A percentile compares a stretch with the other conserved stretches of the same genome.
phyloP scores from a whole-genome alignment of 306 rosid genomes.

The Delonix regia region DNA sequence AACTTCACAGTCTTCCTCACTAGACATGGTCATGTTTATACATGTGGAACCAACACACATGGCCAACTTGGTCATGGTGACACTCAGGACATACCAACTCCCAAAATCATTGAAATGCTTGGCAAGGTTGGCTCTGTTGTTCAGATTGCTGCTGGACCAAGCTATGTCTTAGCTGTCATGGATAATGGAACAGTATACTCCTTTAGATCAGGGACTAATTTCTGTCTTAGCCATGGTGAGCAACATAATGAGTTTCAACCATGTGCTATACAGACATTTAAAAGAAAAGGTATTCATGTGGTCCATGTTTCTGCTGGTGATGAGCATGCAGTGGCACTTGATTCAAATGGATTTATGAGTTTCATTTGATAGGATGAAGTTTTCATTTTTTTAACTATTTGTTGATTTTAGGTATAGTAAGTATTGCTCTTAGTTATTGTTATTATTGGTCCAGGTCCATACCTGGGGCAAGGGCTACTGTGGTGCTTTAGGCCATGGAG shows the following conservation, averaged over 20 bases:
- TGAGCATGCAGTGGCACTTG: slow-evolving; percentile 95
- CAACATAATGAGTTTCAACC: slow-evolving; percentile 84
- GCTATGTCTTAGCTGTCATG: slow-evolving; percentile 69
- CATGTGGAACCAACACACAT: slow-evolving; percentile 81
- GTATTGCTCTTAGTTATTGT: slow-evolving; percentile 26
- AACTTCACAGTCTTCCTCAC: slow-evolving; percentile 88
- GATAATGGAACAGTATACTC: slow-evolving; percentile 76
- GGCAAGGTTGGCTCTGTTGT: slow-evolving; percentile 55
- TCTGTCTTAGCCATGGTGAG: slow-evolving; percentile 97
- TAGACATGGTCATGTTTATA: slow-evolving; percentile 76
- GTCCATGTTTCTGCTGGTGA: slow-evolving; percentile 91
- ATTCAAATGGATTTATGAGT: slow-evolving; percentile 88
- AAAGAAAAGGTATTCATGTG: slow-evolving; percentile 69
- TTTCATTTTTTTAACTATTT: slow-evolving; percentile 17
- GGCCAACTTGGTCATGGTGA: slow-evolving; percentile 97
- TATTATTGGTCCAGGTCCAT: slow-evolving; percentile 61
- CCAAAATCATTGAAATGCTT: slow-evolving; percentile 67
- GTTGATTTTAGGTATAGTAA: slow-evolving; percentile 16
- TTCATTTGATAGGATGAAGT: slow-evolving; percentile 4
- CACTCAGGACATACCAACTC: slow-evolving; percentile 68
- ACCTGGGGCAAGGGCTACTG: slow-evolving; percentile 98
- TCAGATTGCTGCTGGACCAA: slow-evolving; percentile 89
- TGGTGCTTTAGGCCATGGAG: slow-evolving; percentile 96
- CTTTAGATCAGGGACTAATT: slow-evolving; percentile 87
- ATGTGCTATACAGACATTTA: slow-evolving; percentile 72